Percentiles rank a stretch among this genome's conserved stretches.
Evolutionary conservation across 139 green algal genomes (phyloP).

Genomic region (Micromonas pusilla): DNA sequence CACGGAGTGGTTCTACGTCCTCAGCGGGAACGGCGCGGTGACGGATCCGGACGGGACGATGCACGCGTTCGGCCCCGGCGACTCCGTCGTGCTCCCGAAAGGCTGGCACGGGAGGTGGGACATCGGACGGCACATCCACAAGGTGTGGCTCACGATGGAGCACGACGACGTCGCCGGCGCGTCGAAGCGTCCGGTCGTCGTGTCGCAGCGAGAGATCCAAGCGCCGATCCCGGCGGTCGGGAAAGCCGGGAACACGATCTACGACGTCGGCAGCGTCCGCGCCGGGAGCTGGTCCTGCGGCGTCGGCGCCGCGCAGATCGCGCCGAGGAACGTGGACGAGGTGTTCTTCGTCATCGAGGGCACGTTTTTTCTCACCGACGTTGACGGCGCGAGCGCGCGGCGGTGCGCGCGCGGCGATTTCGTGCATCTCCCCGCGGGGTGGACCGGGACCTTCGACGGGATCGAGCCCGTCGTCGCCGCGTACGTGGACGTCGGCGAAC

Average conservation of each 20-base stretch:
- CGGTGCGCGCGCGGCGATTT: constrained; percentile 20
- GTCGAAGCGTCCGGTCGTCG: not conserved
- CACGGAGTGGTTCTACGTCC: constrained; percentile 26
- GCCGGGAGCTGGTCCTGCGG: constrained; percentile 10
- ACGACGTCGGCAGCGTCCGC: constrained; percentile 12
- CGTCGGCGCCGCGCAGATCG: too few relatives aligned
- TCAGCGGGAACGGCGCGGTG: constrained; percentile 9
- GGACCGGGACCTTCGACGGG: constrained; percentile 19
- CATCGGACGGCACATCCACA: constrained; percentile 8
- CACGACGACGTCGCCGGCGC: constrained; percentile 17
- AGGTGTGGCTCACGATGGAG: constrained; percentile 17
- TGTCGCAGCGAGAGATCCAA: not conserved
- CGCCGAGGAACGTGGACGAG: not conserved
- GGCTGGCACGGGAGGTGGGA: constrained; percentile 26
- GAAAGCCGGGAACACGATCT: not conserved
- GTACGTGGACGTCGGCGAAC: not conserved
- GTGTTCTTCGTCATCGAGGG: constrained; percentile 21
- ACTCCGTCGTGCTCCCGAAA: constrained; percentile 17
- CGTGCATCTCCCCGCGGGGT: constrained; percentile 22
- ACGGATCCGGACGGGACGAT: constrained; percentile 20
- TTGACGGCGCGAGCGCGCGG: constrained; percentile 8
- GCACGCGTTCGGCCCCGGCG: constrained; percentile 24
- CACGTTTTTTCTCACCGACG: not conserved
- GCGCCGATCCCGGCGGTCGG: not conserved
- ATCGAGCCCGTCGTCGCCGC: not conserved